Base-by-base conservation (phyloP, 352 stramenopile genomes). In the Elongisporangium undulatum region DNA sequence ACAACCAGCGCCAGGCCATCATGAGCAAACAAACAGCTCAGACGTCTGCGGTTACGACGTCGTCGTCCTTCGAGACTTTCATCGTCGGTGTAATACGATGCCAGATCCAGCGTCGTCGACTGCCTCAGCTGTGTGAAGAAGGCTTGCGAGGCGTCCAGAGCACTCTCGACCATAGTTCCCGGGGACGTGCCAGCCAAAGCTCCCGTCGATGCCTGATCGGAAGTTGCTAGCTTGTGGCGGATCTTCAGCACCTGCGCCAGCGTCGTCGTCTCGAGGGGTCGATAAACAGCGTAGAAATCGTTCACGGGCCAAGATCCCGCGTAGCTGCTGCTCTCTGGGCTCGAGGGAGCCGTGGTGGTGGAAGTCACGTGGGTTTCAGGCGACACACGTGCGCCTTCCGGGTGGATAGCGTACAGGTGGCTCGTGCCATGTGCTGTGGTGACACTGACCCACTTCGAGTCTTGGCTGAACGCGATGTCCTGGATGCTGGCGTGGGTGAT, bases 401-500 rank as follows among this genome's bases (percentile, higher is more conserved):
- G 84, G 51, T 91, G 80, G 16, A 94, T 75, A 19, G 82, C 82
- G 51, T 93, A 96, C 13, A 96, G 58, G 61, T 96, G 87, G 45
- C 84, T 95, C 5, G 87, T 96, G 49, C 87, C 87, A 41, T 92
- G 85, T 2, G 81, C 73, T 48, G 87, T 94, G 23, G 87, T 95
- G 49, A 93, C 82, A 60, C 77, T 92, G 56, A 95, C 74, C 87
- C 87, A 96, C 66, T 94, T 94, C 39, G 79, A 68, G 58, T 96
- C 84, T 26, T 88, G 74, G 58, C 84, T 94, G 62, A 95, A 92
- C 5, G 79, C 68, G 34, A 96, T 75, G 49, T 95, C 71, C 22
- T 88, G 82, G 59, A 96, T 95, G 54, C 71, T 91, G 1, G 85
- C 87, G 61, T 91, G 82, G 0, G 87, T 96, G 57, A 95, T 94